A percentile compares a stretch with the other conserved stretches of the same genome.
phyloP scores from a whole-genome alignment of 2,329 filamentous ascomycete genomes.

The Phialocephala subalpina region DNA sequence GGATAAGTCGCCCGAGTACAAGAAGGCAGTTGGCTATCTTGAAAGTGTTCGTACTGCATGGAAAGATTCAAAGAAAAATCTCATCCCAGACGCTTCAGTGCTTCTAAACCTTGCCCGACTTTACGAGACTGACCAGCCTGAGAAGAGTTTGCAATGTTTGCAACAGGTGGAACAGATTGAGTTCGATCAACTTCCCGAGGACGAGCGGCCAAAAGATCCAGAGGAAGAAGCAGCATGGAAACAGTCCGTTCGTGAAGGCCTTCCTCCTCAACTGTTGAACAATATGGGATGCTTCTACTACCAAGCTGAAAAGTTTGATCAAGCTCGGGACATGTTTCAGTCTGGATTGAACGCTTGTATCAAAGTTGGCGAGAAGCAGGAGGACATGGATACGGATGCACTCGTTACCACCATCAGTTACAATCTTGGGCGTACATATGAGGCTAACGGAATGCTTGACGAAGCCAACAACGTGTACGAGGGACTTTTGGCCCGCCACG shows the following conservation, averaged over 20 bases:
- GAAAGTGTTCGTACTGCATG: slow-evolving; percentile 87
- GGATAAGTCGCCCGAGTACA: slow-evolving; percentile 84
- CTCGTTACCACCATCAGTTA: slow-evolving; percentile 96
- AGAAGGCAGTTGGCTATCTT: slow-evolving; percentile 85
- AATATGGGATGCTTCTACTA: slow-evolving; percentile 98
- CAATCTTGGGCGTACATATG: slow-evolving; percentile 93
- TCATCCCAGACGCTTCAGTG: slow-evolving; percentile 83
- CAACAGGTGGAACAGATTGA: slow-evolving; percentile 93
- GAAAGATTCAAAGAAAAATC: slow-evolving; percentile 90
- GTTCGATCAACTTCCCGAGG: slow-evolving; percentile 76
- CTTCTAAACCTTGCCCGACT: slow-evolving; percentile 90
- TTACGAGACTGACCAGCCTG: slow-evolving; percentile 85
- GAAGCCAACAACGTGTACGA: slow-evolving; percentile 91
- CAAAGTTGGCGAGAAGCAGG: slow-evolving; percentile 78
- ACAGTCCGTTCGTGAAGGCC: slow-evolving; percentile 72
- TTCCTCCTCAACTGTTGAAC: slow-evolving; percentile 92
- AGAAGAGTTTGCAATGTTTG: slow-evolving; percentile 91
- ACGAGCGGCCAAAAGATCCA: slow-evolving; percentile 67
- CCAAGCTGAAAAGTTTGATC: slow-evolving; percentile 81
- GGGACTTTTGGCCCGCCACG: slow-evolving; percentile 82
- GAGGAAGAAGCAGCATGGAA: slow-evolving; percentile 69
- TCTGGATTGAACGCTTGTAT: slow-evolving; percentile 89
- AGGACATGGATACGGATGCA: slow-evolving; percentile 84
- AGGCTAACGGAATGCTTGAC: slow-evolving; percentile 80
- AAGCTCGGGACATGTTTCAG: slow-evolving; percentile 88